Evolutionary conservation across 352 stramenopile genomes (phyloP), one percentile per base, ranked within the genome.

Genomic region (Phytophthora palmivora): DNA sequence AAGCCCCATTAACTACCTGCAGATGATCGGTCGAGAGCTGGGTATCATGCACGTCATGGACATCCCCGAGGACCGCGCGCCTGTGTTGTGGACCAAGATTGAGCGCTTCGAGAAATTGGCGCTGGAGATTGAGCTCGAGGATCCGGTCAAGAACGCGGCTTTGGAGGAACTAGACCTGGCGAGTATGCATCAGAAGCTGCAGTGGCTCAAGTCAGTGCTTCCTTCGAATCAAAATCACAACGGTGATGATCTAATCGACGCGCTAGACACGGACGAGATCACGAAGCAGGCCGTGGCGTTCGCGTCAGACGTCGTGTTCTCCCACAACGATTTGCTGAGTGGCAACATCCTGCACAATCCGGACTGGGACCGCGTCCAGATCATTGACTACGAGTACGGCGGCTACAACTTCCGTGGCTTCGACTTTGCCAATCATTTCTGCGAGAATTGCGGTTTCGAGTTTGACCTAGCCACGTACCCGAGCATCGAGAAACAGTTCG

Each of bases 341-440:
- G 84, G 87, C 63, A 95, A 94, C 72, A 91, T 94, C 45, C 57
- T 96, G 43, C 77, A 92, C 70, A 89, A 84, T 62, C 76, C 86
- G 28, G 59, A 66, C 34, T 93, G 87, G 79, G 72, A 87, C 58
- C 87, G 87, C 33, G 87, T 98, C 43, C 89, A 95, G 74, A 91
- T 98, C 65, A 98, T 98, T 62, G 94, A 98, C 78, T 98, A 97
- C 74, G 94, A 98, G 76, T 98, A 98, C 68, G 92, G 88, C 41
- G 89, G 85, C 38, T 97, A 93, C 79, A 98, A 98, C 75, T 97
- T 87, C 63, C 91, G 92, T 11, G 94, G 72, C 15, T 98, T 97
- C 61, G 94, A 98, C 78, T 94, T 98, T 67, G 94, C 88, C 48
- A 98, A 98, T 72, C 93, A 98, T 60, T 98, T 98, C 65, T 97